phyloP scores from a whole-genome alignment of 2,329 filamentous ascomycete species.

The Fusarium decemcellulare region DNA sequence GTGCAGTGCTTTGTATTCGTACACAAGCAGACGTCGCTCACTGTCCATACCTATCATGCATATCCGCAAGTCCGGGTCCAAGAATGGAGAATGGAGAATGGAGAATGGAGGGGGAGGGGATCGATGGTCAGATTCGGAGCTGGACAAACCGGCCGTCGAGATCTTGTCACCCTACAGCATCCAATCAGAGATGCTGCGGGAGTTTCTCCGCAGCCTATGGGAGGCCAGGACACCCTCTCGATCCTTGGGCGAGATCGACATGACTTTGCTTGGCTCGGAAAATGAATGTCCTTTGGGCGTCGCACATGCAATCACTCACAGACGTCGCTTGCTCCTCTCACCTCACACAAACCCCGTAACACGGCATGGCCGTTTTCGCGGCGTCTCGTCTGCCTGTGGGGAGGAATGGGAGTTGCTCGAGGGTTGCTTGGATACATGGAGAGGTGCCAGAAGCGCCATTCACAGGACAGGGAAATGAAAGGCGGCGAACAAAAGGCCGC shows the following conservation, averaged over 20 bases:
- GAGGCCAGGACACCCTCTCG: background rate
- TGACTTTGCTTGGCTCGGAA: constrained; percentile 3
- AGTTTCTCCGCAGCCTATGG: constrained; percentile 1
- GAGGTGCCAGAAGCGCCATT: constrained; percentile 8
- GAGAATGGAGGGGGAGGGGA: background rate
- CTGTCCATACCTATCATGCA: background rate
- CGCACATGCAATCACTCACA: constrained; percentile 16
- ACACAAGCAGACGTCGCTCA: background rate
- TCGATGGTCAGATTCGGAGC: background rate
- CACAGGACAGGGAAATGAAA: background rate
- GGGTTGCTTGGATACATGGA: background rate
- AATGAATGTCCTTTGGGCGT: constrained; percentile 4
- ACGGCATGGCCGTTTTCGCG: constrained; percentile 25
- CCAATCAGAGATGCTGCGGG: background rate
- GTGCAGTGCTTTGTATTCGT: background rate
- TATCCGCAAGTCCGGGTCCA: background rate
- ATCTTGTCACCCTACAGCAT: constrained; percentile 8
- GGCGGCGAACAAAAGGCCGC: constrained; percentile 1
- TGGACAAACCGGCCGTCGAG: background rate
- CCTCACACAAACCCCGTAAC: constrained; percentile 14
- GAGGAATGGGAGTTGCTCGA: background rate
- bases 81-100: background rate
- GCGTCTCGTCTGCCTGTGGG: background rate
- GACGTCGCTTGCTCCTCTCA: background rate
- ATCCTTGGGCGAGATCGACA: constrained; percentile 19